Base-by-base conservation (phyloP, 805 yeast species). In the Komagataella mondaviorum region DNA sequence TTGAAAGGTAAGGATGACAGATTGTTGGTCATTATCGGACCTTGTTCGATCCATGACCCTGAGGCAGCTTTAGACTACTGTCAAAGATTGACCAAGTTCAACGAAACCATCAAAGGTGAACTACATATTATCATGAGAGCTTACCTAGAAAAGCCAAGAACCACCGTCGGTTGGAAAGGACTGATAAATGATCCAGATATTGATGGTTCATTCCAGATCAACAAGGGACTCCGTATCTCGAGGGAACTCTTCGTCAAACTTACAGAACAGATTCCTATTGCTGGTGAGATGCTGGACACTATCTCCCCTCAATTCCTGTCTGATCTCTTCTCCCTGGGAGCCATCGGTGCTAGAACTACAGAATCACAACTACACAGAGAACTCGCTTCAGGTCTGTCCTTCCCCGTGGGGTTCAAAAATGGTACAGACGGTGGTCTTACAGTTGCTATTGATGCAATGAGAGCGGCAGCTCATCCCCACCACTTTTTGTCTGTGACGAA, bases 91-190 rank as follows among this genome's bases (percentile, higher is more conserved):
- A 78, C 79, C 66, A 71, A 71, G 54, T 71, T 88, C 52, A 72
- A 88, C 44, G 85, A 81, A 44, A 87, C 86, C 66, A 76, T 87
- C 56, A 68, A 80, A 55, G 79, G 74, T 51, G 98, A 91, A 57
- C 75, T 91, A 52, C 85, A 83, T 52, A 78, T 91, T 53, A 78
- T 91, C 56, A 91, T 91, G 99, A 85, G 99, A 73, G 98, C 98
- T 6, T 91, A 91, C 77, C 76, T 91, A 59, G 99, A 91, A 72
- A 91, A 91, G 71, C 99, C 99, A 62, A 85, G 99, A 75, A 91
- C 99, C 56, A 91, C 98, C 22, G 98, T 91, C 51, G 99, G 99
- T 57, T 91, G 99, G 99, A 91, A 91, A 71, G 99, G 99, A 61
- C 75, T 91, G 62, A 89, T 91, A 66, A 91, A 91, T 68, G 99